Conservation (phyloP, 352 stramenopile species). For the Phytophthora sansomeana region DNA sequence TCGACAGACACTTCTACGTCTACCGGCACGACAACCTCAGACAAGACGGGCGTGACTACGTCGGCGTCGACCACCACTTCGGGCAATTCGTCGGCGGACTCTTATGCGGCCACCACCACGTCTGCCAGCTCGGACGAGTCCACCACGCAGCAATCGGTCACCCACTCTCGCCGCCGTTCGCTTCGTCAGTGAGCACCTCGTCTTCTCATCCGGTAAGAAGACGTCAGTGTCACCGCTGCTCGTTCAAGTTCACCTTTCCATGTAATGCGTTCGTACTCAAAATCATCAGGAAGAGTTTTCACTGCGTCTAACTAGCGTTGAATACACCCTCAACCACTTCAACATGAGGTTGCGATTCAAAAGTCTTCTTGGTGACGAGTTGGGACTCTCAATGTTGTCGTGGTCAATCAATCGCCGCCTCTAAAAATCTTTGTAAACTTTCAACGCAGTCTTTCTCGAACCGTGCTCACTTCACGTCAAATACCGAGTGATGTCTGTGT, state of each 20-base stretch:
- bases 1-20: background rate
- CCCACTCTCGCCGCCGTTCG: slow-evolving; percentile 23
- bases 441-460: too few species aligned
- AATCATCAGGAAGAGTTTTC: background rate
- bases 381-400: too few species aligned
- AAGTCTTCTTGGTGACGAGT: too few species aligned
- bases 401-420: too few species aligned
- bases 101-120: slow-evolving; percentile 17
- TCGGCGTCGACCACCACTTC: slow-evolving; percentile 13
- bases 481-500: too few species aligned
- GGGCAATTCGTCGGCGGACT: slow-evolving; percentile 28
- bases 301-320: background rate
- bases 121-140: slow-evolving; percentile 17
- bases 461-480: too few species aligned
- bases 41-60: too few species aligned
- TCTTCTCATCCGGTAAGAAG: slow-evolving; percentile 16
- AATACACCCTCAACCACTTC: background rate
- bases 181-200: slow-evolving; percentile 27
- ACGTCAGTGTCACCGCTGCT: too few species aligned
- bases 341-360: too few species aligned
- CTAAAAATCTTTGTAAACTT: too few species aligned
- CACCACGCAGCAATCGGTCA: slow-evolving; percentile 30
- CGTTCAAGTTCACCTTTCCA: background rate
- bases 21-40: slow-evolving; percentile 5
- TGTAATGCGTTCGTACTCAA: slow-evolving; percentile 11